Conservation (phyloP, 129 eudicot species). For the Centella asiatica region DNA sequence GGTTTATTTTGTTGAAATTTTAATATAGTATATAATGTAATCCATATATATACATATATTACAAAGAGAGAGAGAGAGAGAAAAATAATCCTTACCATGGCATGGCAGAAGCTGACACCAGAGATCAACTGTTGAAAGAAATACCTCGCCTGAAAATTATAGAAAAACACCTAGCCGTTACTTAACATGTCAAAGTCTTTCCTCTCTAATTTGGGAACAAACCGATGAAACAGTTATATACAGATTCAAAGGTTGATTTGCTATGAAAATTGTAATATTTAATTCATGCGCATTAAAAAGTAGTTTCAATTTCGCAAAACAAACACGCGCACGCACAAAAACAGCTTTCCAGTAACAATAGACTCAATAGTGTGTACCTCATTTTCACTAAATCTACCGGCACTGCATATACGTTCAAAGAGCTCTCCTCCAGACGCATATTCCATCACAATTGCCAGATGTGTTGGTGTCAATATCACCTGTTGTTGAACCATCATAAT, state of each 20-base stretch:
- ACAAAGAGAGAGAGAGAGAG: not conserved
- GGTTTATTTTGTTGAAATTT: no score
- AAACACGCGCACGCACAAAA: not conserved
- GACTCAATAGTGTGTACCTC: slow-evolving; percentile 33
- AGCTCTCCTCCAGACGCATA: slow-evolving; percentile 95
- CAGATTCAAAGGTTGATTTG: no score
- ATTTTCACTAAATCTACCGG: slow-evolving; percentile 81
- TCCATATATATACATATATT: not conserved
- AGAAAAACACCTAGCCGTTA: not conserved
- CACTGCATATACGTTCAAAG: slow-evolving; percentile 69
- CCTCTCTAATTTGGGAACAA: no score
- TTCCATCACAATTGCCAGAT: slow-evolving; percentile 89
- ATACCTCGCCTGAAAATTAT: slow-evolving; percentile 4
- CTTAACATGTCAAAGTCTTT: no score
- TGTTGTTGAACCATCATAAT: not conserved
- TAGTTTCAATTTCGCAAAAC: no score
- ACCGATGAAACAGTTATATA: no score
- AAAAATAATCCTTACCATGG: not conserved
- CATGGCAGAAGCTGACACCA: slow-evolving; percentile 12
- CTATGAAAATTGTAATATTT: no score
- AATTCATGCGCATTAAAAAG: no score
- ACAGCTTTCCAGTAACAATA: no score
- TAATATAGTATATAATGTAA: no score
- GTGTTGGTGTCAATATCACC: slow-evolving; percentile 85
- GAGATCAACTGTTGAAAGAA: slow-evolving; percentile 11